Evolutionary conservation across 352 stramenopile species (phyloP), one percentile per base, ranked within the genome.

Genomic region (Phytophthora nicotianae): DNA sequence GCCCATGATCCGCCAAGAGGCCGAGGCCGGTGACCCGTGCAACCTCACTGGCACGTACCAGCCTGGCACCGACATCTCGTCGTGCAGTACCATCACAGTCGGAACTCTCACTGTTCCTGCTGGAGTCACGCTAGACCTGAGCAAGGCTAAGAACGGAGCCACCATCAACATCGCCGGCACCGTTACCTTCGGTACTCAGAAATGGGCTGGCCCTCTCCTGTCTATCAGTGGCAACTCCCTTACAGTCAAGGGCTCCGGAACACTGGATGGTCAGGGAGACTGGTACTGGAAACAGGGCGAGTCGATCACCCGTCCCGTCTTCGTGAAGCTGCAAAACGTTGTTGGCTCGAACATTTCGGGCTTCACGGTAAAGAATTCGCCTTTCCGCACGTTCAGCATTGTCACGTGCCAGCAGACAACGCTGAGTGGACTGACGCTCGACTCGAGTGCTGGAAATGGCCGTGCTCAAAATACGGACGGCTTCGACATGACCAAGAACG

Each of bases 221-320:
- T 40, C 32, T 11, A 38, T 81, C 14, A 66, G 45, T 14, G 72
- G 69, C 38, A 68, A 53, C 3, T 59, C 56, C 19, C 58, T 81
- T n/a, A 78, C 52, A 5, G 59, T 81, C 3, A 58, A 54, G 14
- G 73, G 73, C 6, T 26, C 65, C 1, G 73, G 73, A 6, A 76
- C 59, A 5, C 42, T 81, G 11, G 70, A 81, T n/a, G 73, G 73
- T 17, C 69, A 79, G 40, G 69, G 73, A 1, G 29, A 24, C 7
- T 76, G 65, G 65, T 78, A 81, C 61, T 81, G 73, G 73, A 59
- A 65, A 17, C 58, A 81, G 23, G 67, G 62, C 4, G 16, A 46
- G 37, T 68, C 48, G 14, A 62, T 79, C 41, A 70, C 54, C 0
- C 58, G 62, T 4, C 73, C 69, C 0, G 62, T 76, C 20, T 73